Conservation (phyloP, 176 grass and related monocot species). For the Themeda triandra region DNA sequence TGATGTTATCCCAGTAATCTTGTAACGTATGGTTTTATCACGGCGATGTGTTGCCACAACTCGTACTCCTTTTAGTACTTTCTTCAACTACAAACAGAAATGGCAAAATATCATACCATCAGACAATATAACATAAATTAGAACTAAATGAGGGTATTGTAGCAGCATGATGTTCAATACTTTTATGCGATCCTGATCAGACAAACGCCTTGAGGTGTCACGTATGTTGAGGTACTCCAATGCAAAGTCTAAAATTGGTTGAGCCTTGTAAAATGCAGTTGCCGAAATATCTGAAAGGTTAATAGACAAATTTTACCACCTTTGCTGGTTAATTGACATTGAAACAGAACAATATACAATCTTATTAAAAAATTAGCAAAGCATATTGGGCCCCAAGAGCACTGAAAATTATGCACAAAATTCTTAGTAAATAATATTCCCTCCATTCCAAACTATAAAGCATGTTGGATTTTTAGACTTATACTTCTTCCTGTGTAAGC, state of each 20-base stretch:
- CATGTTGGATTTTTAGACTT: too few species aligned
- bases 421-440: not conserved
- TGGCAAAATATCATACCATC: not conserved
- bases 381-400: not conserved
- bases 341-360: not conserved
- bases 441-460: too few species aligned
- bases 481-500: too few species aligned
- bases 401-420: not conserved
- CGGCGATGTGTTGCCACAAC: conserved; percentile 54
- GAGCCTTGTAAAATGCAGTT: conserved; percentile 73
- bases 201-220: conserved; percentile 40
- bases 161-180: conserved; percentile 2
- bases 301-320: not conserved
- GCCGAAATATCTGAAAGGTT: conserved; percentile 63
- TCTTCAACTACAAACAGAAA: conserved; percentile 56
- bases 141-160: not conserved
- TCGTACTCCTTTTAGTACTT: conserved; percentile 56
- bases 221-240: conserved; percentile 37
- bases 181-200: conserved; percentile 43
- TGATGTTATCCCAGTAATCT: conserved; percentile 53
- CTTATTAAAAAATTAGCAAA: too few species aligned
- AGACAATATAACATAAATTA: not conserved
- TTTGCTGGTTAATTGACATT: not conserved
- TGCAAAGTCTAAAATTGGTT: conserved; percentile 41
- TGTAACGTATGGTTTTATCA: conserved; percentile 49